A percentile compares a stretch with the other conserved stretches of the same genome.
Evolutionary conservation across 2,329 filamentous ascomycete genomes (phyloP).

Genomic region (Hortaea werneckii): DNA sequence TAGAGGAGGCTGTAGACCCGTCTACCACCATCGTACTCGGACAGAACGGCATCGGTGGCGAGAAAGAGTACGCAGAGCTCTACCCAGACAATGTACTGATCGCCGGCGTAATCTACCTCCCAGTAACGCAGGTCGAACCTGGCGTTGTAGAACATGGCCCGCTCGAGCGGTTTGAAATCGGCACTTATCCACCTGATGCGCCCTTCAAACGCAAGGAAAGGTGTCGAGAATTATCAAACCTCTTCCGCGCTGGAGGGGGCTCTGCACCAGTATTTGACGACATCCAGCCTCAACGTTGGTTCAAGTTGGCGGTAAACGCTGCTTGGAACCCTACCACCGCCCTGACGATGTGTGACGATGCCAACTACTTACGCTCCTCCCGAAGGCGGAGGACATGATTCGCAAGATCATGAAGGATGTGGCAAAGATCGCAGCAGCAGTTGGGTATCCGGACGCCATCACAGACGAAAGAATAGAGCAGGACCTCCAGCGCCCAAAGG

Average conservation of each 20-base stretch:
- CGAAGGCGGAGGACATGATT: conserved; percentile 28
- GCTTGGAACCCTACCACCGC: conserved; percentile 52
- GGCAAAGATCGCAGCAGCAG: conserved; percentile 29
- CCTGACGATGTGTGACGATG: conserved; percentile 44
- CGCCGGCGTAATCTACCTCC: conserved; percentile 47
- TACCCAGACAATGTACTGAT: conserved; percentile 46
- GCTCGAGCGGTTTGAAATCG: conserved; percentile 41
- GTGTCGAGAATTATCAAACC: conserved; percentile 8
- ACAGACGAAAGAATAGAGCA: conserved; percentile 29
- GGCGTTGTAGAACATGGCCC: conserved; percentile 39
- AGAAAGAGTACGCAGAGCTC: conserved; percentile 41
- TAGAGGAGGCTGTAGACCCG: conserved; percentile 31
- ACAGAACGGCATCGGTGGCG: conserved; percentile 54
- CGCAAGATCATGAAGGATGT: conserved; percentile 38
- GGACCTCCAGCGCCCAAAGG: conserved; percentile 30
- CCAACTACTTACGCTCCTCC: conserved; percentile 39
- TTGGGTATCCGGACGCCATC: conserved; percentile 29
- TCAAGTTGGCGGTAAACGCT: conserved; percentile 51
- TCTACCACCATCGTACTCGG: conserved; percentile 48
- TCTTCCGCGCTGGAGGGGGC: conserved; percentile 29
- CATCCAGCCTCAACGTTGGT: conserved; percentile 48
- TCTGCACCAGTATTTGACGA: conserved; percentile 42
- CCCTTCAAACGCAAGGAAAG: conserved; percentile 6
- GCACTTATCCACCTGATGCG: conserved; percentile 35
- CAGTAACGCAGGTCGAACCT: conserved; percentile 40